Base-by-base conservation (phyloP, 441 rosid species). In the Brassica balearica region DNA sequence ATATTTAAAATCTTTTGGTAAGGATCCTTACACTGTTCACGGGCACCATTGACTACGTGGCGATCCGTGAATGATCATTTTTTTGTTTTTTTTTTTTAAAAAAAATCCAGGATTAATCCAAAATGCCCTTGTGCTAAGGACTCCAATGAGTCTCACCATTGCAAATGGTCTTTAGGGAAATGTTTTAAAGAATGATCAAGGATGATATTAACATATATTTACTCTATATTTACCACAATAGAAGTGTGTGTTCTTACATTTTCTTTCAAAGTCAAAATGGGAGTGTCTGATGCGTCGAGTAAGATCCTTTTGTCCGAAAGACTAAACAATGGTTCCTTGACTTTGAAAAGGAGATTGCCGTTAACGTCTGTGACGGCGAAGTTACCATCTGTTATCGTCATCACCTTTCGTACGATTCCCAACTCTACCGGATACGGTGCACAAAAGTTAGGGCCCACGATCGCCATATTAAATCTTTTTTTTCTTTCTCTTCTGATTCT, bases 311-410 rank as follows among this genome's bases (percentile, higher is more conserved):
- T 80, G 67, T 80, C 83, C 62, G 73, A 66, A 15, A 80, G 69
- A 7, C 83, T 72, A 17, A 80, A 60, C 80, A 80, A 7, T 22
- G 80, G 77, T 17, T 80, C 80, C 38, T 80, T 76, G 53, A 80
- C 83, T 12, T 76, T 80, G 76, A 80, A 80, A 15, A 76, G 25
- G 22, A 80, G 73, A 59, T 71, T 76, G 1, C 83, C 80, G 29
- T 76, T 80, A 5, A 9, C 74, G 55, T 80, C 83, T 0, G 77
- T 76, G 53, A 80, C 83, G 2, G 79, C 80, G 34, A 80, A 80
- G 83, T 80, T 80, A 62, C 80, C 80, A 6, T 80, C 83, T 5
- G 83, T 76, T 72, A 80, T 20, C 29, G 77, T 65, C 71, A 80
- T 58, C 65, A 80, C 70, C 48, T 80, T 80, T 0, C 83, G 23